Base-by-base conservation (phyloP, 2,329 filamentous ascomycete species). In the Ascomycota sp. region DNA sequence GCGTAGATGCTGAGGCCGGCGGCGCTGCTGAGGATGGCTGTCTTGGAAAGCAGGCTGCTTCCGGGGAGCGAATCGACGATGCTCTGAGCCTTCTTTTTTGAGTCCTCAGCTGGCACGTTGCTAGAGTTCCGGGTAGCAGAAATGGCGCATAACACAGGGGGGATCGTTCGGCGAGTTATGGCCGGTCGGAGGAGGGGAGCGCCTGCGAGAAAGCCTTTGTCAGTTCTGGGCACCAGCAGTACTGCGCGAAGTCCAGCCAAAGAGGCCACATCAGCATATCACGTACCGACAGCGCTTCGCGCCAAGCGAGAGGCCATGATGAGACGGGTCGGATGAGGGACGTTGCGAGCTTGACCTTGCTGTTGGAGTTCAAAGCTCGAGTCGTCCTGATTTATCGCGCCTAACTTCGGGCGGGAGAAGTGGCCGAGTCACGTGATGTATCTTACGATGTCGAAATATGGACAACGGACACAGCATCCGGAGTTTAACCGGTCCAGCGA, bases 291-390 rank as follows among this genome's bases (percentile, higher is more conserved):
- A 65, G 83, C 82, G 71, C 75, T 84, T 72, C 80, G 83, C 72
- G 77, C 82, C 67, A 95, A 72, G 70, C 84, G 82, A 63, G 82
- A 92, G 70, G 86, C 86, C 86, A 95, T 95, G 78, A 67, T 79
- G 69, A 59, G 58, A 63, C 66, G 58, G 61, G 54, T 61, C 57
- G 61, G 27, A 58, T 60, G 62, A 63, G 64, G 59, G 57, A 53
- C 60, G 54, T 53, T 54, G 51, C 44, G 50, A 48, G 50, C 51
- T 56, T 55, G 50, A 54, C 54, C 55, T 54, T 60, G 53, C 49
- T 52, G n/a, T 45, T 16, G 44, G 48, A 54, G 51, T 55, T 54
- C 56, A 61, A 30, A n/a, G n/a, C n/a, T n/a, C n/a, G n/a, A n/a
- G n/a, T n/a, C n/a, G n/a, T n/a, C n/a, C n/a, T n/a, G n/a, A n/a